Base-by-base conservation (phyloP, 257 asterid genomes). In the Paraleonurus japonicus region DNA sequence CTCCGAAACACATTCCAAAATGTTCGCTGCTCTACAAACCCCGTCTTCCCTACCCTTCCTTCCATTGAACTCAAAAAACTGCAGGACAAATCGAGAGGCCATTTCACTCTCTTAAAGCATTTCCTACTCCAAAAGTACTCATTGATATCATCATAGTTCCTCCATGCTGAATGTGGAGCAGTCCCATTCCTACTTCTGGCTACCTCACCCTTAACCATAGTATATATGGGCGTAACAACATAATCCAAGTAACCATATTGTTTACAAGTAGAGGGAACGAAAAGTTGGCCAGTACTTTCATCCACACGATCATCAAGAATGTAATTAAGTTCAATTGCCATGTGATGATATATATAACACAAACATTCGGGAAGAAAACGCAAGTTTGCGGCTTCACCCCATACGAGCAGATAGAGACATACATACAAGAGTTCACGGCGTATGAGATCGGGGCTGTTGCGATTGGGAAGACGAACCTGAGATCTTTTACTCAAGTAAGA, bases 161-260 rank as follows among this genome's bases (percentile, higher is more conserved):
- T 85, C 98, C 98, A 93, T 37, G 98, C 98, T 3, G 98, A 86
- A 83, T 90, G 97, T 1, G 98, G 98, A 16, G 96, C 96, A 17
- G 95, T 90, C 74, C 98, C 97, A 57, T 81, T 83, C 75, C 97
- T 83, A 78, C 98, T 93, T 81, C 96, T 85, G 51, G 71, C 88
- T n/a, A 87, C 96, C 85, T 93, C 98, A 4, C 89, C 86, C 76
- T 79, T 86, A 70, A 93, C 80, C 23, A 81, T 80, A 8, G 39
- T 64, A 62, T 89, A 93, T 72, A 93, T 73, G 3, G 96, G 98
- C 2, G 87, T 89, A 32, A 93, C 80, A 43, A 87, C 90, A 24
- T 75, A 37, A 72, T 82, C 73, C 75, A 90, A 72, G 79, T 76
- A 93, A 73, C 96, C 97, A 79, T 73, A 79, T 48, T 79, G 92